phyloP scores from a whole-genome alignment of 176 grass and related monocot species.

The Dendrocalamus sinicus region DNA sequence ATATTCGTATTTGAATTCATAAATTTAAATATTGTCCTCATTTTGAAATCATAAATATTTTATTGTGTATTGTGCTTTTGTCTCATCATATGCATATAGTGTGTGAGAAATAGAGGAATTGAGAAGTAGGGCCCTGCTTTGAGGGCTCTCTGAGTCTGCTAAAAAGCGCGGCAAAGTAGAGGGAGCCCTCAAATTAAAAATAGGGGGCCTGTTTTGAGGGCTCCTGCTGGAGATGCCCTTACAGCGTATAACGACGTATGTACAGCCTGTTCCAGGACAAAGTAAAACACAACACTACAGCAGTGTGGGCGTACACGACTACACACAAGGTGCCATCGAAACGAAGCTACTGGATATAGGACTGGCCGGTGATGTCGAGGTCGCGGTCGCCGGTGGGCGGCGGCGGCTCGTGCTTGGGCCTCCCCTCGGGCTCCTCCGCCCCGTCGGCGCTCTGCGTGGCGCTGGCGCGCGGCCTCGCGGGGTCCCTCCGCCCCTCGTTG shows the following conservation, averaged over 20 bases:
- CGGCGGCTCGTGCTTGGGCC: constrained; percentile 55
- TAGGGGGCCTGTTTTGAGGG: no score
- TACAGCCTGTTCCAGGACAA: not conserved
- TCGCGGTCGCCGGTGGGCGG: constrained; percentile 79
- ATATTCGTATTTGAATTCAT: no score
- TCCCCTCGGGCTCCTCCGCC: constrained; percentile 27
- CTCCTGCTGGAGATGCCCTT: no score
- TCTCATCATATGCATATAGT: no score
- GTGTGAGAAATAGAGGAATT: no score
- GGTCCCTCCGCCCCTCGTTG: constrained; percentile 45
- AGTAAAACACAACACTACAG: not conserved
- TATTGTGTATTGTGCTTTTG: no score
- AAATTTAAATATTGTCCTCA: no score
- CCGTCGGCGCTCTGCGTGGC: constrained; percentile 76
- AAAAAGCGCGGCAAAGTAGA: no score
- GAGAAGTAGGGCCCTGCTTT: no score
- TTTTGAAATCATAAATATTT: no score
- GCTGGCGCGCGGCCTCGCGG: constrained; percentile 51
- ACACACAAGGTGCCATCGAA: not conserved
- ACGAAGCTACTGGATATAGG: constrained; percentile 75
- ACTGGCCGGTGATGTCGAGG: constrained; percentile 86
- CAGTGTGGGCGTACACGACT: not conserved
- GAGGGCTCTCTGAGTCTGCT: no score
- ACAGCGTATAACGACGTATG: not conserved
- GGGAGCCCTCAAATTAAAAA: no score